Base-by-base conservation (phyloP, 106 monocot species). In the Alisma plantagoaquatica region DNA sequence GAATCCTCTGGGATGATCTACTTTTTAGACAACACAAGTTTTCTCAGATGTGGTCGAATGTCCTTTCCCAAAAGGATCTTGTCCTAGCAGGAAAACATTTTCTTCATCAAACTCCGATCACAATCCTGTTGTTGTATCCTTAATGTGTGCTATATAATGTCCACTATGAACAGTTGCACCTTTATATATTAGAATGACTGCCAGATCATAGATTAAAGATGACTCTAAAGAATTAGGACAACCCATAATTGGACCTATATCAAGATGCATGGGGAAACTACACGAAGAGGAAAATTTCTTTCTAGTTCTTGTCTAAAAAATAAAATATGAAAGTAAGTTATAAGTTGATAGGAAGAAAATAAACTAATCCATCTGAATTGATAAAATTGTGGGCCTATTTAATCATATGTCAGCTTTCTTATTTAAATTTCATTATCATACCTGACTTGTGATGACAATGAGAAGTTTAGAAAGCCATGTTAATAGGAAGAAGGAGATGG, bases 91-190 rank as follows among this genome's bases (percentile, higher is more conserved):
- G 23, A 75, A 75, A 3, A 98, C 89, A 79, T 81, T 73, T 29
- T 98, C 96, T 70, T 98, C 96, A 77, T 98, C 96, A 76, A 98
- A 98, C 57, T 98, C 96, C 96, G 89, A 98, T 89, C 96, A 98
- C 27, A 75, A 73, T 11, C 79, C 81, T 42, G 70, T 77, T 38
- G 68, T 66, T 61, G 68, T 85, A 67, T 98, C 96, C 73, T 85
- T 98, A 60, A 98, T 85, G 60, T 90, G 96, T 6, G 81, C 96
- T 57, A 98, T 80, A 69, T 98, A 98, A 64, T 98, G 96, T 27
- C 96, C 96, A 66, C 89, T 89, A 48, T 84, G 84, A 31, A 76
- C 89, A 64, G 84, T 68, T 54, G 75, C 67, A 51, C 96, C 96
- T 56, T 89, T 98, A 73, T 98, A 89, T 53, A 98, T 98, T 31